Evolutionary conservation across 352 stramenopile species (phyloP).

Genomic region (Phytopythium cucurbitacearum): DNA sequence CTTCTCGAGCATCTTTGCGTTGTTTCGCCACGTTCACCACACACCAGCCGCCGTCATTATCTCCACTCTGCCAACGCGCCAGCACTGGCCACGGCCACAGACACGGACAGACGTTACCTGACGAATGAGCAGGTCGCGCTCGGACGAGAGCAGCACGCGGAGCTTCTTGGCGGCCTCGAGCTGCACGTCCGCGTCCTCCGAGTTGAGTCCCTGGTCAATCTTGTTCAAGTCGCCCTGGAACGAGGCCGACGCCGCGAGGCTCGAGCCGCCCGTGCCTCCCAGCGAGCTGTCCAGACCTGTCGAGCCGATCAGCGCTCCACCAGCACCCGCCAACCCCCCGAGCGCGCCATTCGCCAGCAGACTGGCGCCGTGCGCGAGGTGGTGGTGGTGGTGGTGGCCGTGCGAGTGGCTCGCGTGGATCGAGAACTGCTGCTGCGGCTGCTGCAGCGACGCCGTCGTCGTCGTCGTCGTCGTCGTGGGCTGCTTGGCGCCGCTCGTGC

Average conservation of each 20-base stretch:
- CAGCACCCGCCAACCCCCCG: slow-evolving; percentile 19
- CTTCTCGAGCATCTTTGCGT: slow-evolving; percentile 80
- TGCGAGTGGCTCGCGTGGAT: slow-evolving; percentile 50
- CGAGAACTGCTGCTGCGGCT: slow-evolving; percentile 44
- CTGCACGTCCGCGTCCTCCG: slow-evolving; percentile 78
- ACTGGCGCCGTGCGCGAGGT: slow-evolving; percentile 37
- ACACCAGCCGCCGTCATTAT: slow-evolving; percentile 2
- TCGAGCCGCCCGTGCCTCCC: slow-evolving; percentile 10
- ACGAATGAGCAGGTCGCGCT: slow-evolving; percentile 81
- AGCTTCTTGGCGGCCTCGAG: slow-evolving; percentile 85
- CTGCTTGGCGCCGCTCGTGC: slow-evolving; percentile 26
- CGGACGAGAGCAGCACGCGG: slow-evolving; percentile 76
- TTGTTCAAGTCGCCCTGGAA: slow-evolving; percentile 83
- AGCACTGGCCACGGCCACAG: background rate
- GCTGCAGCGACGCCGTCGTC: slow-evolving; percentile 14
- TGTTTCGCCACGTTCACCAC: background rate
- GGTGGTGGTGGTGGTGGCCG: slow-evolving; percentile 46
- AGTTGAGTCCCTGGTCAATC: slow-evolving; percentile 77
- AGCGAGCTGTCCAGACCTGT: slow-evolving; percentile 25
- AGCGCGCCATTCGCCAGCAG: slow-evolving; percentile 44
- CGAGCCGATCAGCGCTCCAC: slow-evolving; percentile 16
- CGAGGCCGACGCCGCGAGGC: slow-evolving; percentile 38
- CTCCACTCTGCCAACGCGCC: background rate
- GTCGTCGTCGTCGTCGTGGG: slow-evolving; percentile 18
- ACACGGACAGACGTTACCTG: slow-evolving; percentile 38